phyloP scores from a whole-genome alignment of 768 basidiomycete species.

The Gloeopeniophorella convolvens region DNA sequence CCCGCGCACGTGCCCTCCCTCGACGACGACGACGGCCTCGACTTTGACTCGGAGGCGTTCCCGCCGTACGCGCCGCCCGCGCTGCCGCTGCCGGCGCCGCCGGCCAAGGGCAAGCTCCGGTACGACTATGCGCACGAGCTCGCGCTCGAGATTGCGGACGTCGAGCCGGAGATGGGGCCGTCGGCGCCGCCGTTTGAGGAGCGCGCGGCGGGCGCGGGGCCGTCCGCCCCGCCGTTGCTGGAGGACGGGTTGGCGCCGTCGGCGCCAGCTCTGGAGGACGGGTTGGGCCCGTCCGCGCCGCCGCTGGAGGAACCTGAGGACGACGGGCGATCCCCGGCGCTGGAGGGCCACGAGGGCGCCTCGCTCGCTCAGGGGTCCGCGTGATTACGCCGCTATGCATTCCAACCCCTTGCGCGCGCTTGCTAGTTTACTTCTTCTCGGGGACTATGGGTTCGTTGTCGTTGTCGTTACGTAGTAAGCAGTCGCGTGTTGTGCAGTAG shows the following conservation, averaged over 20 bases:
- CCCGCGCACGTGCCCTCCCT: constrained; percentile 9
- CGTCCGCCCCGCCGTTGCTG: constrained; percentile 13
- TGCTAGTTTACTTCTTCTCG: too few species aligned
- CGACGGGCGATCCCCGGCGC: too few species aligned
- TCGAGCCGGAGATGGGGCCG: constrained; percentile 11
- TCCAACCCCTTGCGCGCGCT: too few species aligned
- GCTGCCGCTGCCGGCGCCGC: constrained; percentile 16
- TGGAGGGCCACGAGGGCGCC: too few species aligned
- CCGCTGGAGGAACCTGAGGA: too few species aligned
- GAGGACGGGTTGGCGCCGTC: constrained; percentile 11
- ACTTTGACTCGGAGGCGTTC: neutral
- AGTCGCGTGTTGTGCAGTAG: too few species aligned
- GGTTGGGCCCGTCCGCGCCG: neutral
- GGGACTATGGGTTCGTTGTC: too few species aligned
- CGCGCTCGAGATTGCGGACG: constrained; percentile 5
- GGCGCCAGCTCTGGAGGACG: constrained; percentile 10
- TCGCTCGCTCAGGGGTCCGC: too few species aligned
- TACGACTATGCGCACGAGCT: constrained; percentile 15
- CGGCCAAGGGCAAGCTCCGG: constrained; percentile 15
- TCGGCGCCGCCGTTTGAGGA: constrained; percentile 20
- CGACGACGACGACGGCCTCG: constrained; percentile 12
- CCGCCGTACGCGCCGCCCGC: constrained; percentile 17
- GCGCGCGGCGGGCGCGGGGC: neutral
- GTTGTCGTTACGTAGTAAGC: too few species aligned
- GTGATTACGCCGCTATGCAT: too few species aligned